These are phyloP conservation scores for Malus sylvestris DNA, from an alignment of 306 rosid genomes.

Conservation along the genomic window DNA sequence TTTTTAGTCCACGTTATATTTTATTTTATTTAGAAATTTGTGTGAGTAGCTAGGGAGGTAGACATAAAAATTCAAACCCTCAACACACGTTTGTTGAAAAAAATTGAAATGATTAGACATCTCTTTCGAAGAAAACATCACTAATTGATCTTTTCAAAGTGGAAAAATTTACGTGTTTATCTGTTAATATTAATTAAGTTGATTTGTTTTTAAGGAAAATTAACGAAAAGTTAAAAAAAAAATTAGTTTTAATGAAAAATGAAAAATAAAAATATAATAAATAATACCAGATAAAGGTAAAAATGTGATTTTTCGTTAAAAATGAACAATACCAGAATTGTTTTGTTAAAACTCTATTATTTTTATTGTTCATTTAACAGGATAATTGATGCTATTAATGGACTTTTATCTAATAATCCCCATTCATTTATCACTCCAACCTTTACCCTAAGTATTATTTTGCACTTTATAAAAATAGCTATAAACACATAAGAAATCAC, in stretches of 20 bases:
- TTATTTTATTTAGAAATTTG: not conserved
- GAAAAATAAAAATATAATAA: no score
- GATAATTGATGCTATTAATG: not conserved
- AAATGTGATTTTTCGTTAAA: no score
- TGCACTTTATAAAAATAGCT: not conserved
- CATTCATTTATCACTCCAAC: not conserved
- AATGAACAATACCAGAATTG: fast-evolving
- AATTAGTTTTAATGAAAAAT: no score
- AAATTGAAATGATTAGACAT: not conserved
- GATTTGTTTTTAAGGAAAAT: no score
- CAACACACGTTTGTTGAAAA: not conserved
- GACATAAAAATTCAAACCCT: not conserved
- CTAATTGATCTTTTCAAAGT: not conserved
- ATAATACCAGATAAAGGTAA: fast-evolving
- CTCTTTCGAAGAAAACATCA: not conserved
- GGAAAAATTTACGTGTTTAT: no score
- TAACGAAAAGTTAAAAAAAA: fast-evolving
- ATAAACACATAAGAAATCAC: not conserved
- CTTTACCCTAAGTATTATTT: not conserved
- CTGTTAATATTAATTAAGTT: no score
- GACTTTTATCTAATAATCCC: not conserved
- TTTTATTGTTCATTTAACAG: not conserved
- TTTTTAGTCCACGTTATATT: no score
- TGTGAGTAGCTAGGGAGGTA: not conserved
- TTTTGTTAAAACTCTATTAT: no score